Percentiles rank a stretch among this genome's conserved stretches.
phyloP scores from a whole-genome alignment of 169 alveolate genomes.

The Cryptosporidium canis region DNA sequence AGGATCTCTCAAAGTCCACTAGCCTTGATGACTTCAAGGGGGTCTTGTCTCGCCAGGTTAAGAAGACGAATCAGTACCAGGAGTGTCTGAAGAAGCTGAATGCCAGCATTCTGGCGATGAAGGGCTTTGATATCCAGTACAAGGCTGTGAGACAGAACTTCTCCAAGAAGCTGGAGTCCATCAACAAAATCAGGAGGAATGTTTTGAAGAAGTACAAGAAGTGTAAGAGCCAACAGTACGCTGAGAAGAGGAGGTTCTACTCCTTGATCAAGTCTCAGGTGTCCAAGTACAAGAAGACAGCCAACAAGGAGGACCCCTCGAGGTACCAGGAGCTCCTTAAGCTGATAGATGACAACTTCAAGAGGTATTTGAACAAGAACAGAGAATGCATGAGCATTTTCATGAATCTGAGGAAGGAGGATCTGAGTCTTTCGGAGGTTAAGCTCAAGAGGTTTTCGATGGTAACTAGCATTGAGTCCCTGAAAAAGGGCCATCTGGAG shows the following conservation, averaged over 20 bases:
- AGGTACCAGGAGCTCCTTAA: background rate
- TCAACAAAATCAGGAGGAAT: background rate
- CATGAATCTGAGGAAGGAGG: background rate
- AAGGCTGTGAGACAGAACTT: background rate
- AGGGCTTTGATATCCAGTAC: background rate
- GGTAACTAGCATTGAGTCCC: background rate
- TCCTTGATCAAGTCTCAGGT: background rate
- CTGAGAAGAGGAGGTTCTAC: background rate
- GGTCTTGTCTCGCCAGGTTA: background rate
- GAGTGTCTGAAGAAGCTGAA: conserved; percentile 32
- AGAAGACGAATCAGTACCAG: background rate
- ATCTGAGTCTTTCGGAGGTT: background rate
- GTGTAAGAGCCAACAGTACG: background rate
- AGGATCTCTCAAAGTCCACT: background rate
- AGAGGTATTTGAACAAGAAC: background rate
- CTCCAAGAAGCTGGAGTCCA: background rate
- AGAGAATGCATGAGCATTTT: background rate
- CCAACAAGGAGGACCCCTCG: background rate
- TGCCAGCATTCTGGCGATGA: background rate
- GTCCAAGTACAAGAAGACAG: background rate
- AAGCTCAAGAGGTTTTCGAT: background rate
- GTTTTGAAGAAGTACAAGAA: background rate
- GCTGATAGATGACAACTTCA: background rate
- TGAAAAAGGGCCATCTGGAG: background rate
- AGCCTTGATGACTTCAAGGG: background rate